Evolutionary conservation across 225 moss, liverwort and hornwort species (phyloP).

Genomic region (Marchantia paleacea): DNA sequence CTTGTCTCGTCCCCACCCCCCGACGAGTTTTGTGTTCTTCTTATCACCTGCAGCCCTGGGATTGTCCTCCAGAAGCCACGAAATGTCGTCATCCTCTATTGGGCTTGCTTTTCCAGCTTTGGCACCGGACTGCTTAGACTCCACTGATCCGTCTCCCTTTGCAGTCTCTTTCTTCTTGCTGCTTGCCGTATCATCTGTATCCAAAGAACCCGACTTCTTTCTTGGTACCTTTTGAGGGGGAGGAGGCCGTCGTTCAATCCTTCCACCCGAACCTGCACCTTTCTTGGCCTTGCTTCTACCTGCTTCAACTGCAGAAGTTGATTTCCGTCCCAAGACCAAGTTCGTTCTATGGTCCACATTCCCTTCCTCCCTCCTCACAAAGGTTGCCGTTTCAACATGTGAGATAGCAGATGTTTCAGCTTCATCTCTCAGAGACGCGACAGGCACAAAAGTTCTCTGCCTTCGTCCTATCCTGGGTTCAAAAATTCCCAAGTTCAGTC

Average conservation of each 20-base stretch:
- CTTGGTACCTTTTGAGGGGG: not conserved
- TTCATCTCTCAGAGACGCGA: not conserved
- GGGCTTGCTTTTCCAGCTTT: not conserved
- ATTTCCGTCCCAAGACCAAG: not conserved
- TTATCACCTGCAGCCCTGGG: not conserved
- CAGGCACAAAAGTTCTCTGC: not conserved
- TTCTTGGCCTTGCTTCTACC: constrained; percentile 46
- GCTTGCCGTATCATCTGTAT: not conserved
- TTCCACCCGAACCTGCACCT: constrained; percentile 29
- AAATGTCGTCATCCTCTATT: constrained; percentile 1
- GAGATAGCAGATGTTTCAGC: not conserved
- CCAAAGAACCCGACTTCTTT: not conserved
- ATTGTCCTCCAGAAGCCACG: constrained; percentile 15
- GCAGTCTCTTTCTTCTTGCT: not conserved
- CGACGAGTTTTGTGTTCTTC: constrained; percentile 27
- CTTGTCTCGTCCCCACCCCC: constrained; percentile 47
- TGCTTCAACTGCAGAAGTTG: constrained; percentile 24
- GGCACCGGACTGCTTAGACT: not conserved
- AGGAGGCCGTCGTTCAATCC: constrained; percentile 29
- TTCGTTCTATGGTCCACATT: not conserved
- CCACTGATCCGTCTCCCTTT: not conserved
- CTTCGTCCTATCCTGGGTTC: constrained; percentile 12
- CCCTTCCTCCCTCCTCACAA: not conserved
- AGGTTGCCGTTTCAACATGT: not conserved
- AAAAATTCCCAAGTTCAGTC: not conserved